Evolutionary conservation across 2,329 filamentous ascomycete genomes (phyloP).

Genomic region (Aureobasidium sp.): DNA sequence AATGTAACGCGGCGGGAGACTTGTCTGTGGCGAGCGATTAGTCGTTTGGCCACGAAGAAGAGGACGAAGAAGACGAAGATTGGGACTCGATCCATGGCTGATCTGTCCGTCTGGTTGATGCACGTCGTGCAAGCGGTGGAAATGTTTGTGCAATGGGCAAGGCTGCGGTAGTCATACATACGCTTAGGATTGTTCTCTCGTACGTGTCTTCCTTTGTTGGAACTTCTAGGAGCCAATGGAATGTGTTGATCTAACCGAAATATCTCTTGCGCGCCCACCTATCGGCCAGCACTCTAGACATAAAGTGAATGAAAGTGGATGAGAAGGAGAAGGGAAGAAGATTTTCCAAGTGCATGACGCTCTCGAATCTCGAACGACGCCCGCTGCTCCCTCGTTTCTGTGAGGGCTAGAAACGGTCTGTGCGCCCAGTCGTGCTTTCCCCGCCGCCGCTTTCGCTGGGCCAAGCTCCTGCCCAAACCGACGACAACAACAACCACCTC

Average conservation of each 20-base stretch:
- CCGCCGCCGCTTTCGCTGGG: slow-evolving; percentile 9
- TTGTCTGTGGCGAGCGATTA: slow-evolving; percentile 7
- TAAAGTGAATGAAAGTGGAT: slow-evolving; percentile 1
- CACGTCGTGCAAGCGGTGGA: background rate
- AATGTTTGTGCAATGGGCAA: background rate
- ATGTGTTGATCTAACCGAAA: slow-evolving; percentile 32
- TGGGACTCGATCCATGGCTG: slow-evolving; percentile 1
- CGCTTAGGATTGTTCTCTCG: slow-evolving; percentile 13
- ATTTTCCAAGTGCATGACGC: slow-evolving; percentile 14
- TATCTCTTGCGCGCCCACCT: slow-evolving; percentile 42
- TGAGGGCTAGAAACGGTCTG: background rate
- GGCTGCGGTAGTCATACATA: background rate
- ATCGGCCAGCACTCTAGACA: slow-evolving; percentile 43
- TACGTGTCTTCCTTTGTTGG: background rate
- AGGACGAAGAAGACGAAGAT: slow-evolving; percentile 13
- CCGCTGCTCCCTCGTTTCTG: background rate
- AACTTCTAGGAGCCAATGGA: background rate
- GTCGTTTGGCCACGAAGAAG: slow-evolving; percentile 1
- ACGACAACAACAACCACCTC: background rate
- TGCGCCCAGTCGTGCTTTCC: background rate
- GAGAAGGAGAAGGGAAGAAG: background rate
- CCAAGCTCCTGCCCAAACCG: background rate
- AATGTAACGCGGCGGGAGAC: background rate
- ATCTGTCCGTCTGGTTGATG: background rate
- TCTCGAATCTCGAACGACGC: background rate